Evolutionary conservation across 1,284 basidiomycete species (phyloP).

Genomic region (Phellinidium pouzarii): DNA sequence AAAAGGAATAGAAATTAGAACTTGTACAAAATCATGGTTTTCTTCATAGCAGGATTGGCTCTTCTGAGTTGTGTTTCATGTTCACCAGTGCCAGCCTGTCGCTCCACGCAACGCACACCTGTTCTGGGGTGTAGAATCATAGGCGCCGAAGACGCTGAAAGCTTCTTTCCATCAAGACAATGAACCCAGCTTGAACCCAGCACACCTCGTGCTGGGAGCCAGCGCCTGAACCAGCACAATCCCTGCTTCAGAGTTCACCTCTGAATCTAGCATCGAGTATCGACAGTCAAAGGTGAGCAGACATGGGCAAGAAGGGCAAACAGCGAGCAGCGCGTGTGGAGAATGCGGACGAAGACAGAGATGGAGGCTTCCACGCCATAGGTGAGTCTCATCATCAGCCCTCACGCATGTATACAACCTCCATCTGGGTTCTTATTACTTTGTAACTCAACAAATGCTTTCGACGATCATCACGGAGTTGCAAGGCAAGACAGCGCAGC

Average conservation of each 20-base stretch:
- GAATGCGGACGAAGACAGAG: neutral
- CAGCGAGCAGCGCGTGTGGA: constrained; percentile 9
- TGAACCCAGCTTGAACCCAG: neutral
- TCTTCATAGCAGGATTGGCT: neutral
- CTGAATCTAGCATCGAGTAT: neutral
- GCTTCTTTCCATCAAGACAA: neutral
- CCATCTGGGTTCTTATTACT: no score
- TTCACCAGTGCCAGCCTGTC: neutral
- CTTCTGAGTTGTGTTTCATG: neutral
- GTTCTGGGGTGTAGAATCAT: neutral
- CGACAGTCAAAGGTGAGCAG: neutral
- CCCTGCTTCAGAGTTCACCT: neutral
- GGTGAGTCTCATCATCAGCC: neutral
- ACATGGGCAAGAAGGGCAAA: constrained; percentile 3
- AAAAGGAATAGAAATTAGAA: neutral
- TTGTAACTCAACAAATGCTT: no score
- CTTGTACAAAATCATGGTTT: no score
- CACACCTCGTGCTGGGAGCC: neutral
- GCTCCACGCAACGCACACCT: neutral
- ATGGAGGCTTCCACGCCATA: neutral
- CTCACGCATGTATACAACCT: no score
- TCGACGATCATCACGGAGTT: no score
- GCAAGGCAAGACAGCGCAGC: no score
- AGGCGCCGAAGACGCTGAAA: neutral
- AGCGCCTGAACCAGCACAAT: neutral